Evolutionary conservation across 2,329 filamentous ascomycete genomes (phyloP).

Genomic region (Ophiocordyceps unilateralis): DNA sequence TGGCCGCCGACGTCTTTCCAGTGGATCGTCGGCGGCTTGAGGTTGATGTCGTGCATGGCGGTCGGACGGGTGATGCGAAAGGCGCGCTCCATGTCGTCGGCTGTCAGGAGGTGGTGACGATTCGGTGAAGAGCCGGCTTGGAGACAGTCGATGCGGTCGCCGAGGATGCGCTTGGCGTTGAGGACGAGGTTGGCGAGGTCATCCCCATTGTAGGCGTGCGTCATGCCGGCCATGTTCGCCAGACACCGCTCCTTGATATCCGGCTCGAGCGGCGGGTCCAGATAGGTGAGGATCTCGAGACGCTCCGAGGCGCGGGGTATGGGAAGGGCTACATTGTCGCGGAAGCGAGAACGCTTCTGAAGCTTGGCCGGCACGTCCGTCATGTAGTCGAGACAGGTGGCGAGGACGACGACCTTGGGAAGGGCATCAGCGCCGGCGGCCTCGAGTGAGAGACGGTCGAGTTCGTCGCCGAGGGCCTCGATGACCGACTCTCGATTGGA

Average conservation of each 20-base stretch:
- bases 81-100: constrained; percentile 44
- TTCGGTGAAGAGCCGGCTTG: not conserved
- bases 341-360: constrained; percentile 46
- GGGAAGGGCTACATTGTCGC: constrained; percentile 52
- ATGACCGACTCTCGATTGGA: constrained; percentile 31
- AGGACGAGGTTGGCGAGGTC: constrained; percentile 52
- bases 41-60: constrained; percentile 75
- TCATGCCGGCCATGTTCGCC: constrained; percentile 48
- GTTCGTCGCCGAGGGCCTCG: constrained; percentile 31
- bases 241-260: constrained; percentile 35
- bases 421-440: constrained; percentile 18
- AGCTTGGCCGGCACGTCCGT: constrained; percentile 56
- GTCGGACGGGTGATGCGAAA: constrained; percentile 57
- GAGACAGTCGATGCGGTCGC: constrained; percentile 8
- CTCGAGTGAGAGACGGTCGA: constrained; percentile 33
- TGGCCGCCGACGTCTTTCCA: constrained; percentile 87
- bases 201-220: constrained; percentile 72
- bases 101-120: constrained; percentile 15
- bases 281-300: constrained; percentile 53
- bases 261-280: constrained; percentile 28
- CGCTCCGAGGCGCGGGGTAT: constrained; percentile 58
- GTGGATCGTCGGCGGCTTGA: constrained; percentile 70
- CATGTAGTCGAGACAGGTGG: constrained; percentile 52
- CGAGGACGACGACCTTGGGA: constrained; percentile 53
- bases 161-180: constrained; percentile 13